Percentiles rank a stretch among this genome's conserved stretches.
Conservation (phyloP, 2,329 filamentous ascomycete species). For the Aspergillus sp. region DNA sequence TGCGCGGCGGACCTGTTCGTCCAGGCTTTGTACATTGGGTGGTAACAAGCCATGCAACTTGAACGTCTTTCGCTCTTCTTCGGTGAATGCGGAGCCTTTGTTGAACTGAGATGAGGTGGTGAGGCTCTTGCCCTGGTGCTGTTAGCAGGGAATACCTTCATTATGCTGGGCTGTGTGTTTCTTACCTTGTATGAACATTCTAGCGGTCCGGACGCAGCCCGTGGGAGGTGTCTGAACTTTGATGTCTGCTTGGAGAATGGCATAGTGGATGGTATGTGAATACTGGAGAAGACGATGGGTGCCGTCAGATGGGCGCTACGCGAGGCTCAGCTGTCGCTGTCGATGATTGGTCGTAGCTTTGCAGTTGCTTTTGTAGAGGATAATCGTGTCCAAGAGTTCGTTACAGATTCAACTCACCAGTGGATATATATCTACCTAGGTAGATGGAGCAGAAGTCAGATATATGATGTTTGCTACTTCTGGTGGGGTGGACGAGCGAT, state of each 20-base stretch:
- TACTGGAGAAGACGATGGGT: too few species aligned
- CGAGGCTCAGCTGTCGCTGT: too few species aligned
- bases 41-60: conserved; percentile 72
- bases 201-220: conserved; percentile 26
- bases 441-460: too few species aligned
- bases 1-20: conserved; percentile 72
- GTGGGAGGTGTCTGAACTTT: conserved; percentile 31
- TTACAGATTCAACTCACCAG: too few species aligned
- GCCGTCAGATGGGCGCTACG: too few species aligned
- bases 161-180: background rate
- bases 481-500: too few species aligned
- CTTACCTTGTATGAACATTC: conserved; percentile 28
- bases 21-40: conserved; percentile 67
- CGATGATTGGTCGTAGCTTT: too few species aligned
- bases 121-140: conserved; percentile 48
- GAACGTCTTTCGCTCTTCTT: conserved; percentile 67
- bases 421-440: too few species aligned
- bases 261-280: conserved; percentile 5
- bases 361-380: too few species aligned
- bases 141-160: too few species aligned
- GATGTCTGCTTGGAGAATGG: conserved; percentile 13
- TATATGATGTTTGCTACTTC: too few species aligned
- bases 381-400: too few species aligned
- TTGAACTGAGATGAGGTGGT: conserved; percentile 70
- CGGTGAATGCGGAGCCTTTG: conserved; percentile 76